Evolutionary conservation across 2,329 filamentous ascomycete species (phyloP).

Genomic region (Chrysoporthe austroafricana): DNA sequence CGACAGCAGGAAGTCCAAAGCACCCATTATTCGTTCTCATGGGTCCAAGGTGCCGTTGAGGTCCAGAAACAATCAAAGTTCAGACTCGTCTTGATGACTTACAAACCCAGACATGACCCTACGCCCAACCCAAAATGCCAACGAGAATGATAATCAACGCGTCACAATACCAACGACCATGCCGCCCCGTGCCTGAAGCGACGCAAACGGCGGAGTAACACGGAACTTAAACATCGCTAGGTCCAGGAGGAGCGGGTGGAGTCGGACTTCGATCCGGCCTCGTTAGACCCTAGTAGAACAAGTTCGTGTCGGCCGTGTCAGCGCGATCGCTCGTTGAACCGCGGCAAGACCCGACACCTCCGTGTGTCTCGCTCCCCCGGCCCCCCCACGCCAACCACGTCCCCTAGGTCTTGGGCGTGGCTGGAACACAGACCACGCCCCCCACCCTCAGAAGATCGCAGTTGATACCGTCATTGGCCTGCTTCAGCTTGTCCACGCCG

Average conservation of each 20-base stretch:
- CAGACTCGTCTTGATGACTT: not conserved
- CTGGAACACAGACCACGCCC: conserved; percentile 24
- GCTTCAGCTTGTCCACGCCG: conserved; percentile 50
- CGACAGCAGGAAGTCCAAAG: no score
- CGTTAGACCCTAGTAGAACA: not conserved
- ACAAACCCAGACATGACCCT: not conserved
- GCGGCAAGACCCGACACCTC: no score
- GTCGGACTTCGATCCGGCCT: not conserved
- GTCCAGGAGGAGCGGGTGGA: not conserved
- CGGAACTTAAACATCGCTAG: not conserved
- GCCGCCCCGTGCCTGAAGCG: not conserved
- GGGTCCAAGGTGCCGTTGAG: no score
- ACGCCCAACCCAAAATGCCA: not conserved
- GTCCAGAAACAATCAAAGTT: not conserved
- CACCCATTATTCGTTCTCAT: no score
- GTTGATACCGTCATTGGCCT: conserved; percentile 49
- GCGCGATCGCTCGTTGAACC: no score
- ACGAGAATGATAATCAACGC: not conserved
- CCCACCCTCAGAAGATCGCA: conserved; percentile 52
- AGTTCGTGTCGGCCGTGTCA: not conserved
- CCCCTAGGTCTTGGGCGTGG: conserved; percentile 17
- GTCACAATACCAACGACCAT: not conserved
- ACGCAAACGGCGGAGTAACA: not conserved
- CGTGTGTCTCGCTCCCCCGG: no score
- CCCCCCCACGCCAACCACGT: no score